Base-by-base conservation (phyloP, 768 basidiomycete genomes). In the Amanita pseudoporphyria region DNA sequence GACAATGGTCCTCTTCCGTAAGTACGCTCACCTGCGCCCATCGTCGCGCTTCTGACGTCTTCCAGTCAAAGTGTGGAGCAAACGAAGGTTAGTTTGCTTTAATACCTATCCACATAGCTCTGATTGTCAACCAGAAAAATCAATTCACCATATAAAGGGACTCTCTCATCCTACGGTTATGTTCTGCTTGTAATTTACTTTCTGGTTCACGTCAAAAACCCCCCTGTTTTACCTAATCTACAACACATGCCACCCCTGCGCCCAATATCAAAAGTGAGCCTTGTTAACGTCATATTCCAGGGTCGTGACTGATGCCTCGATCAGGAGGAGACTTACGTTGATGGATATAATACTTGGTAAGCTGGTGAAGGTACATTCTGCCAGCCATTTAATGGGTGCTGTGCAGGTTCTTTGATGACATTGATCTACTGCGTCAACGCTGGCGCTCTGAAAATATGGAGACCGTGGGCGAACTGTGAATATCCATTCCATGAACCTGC, bases 121-220 rank as follows among this genome's bases (percentile, higher is more conserved):
- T 21, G 9, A 14, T 21, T 10, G 6, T n/a, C 37, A 9, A 22
- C 1, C 58, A 90, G 88, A 68, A 94, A 96, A 81, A 96, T 99
- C 67, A 99, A 99, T 67, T 96, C 93, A 45, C 93, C 95, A 9
- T 99, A 98, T 67, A 82, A 90, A 60, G 95, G 95, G 54, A 98
- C 95, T 1, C 73, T 99, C 47, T 94, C 90, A 49, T 95, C 93
- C 47, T 97, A 99, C 63, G 95, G 95, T 55, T 97, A 95, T 69
- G 94, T 95, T 56, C 77, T 99, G 46, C 85, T 99, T 66, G 95
- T 97, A 64, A 90, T 99, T 59, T 96, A 94, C 71, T 99, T 92
- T 69, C 79, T 98, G 47, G 83, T 94, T 40, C 96, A 99, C 65
- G 93, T 98, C 71, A 95, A 96, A 72, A 90, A 90, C 57, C 94